phyloP scores from a whole-genome alignment of 2,329 filamentous ascomycete genomes.

The Aspergillus brunneoviolaceus region DNA sequence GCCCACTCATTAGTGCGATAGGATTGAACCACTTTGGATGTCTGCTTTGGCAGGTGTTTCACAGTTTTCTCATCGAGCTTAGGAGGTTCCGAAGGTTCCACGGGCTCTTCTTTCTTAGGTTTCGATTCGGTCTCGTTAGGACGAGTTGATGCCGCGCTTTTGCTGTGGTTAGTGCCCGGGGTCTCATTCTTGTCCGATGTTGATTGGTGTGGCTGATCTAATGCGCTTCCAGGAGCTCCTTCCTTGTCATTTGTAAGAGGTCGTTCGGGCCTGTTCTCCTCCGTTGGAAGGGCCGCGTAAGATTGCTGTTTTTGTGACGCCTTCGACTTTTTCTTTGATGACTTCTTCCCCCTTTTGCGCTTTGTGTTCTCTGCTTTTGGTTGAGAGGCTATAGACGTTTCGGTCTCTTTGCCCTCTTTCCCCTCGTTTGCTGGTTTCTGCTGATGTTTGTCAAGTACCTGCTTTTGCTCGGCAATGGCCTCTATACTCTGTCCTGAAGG shows the following conservation, averaged over 20 bases:
- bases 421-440: neutral
- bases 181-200: neutral
- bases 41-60: slow-evolving; percentile 64
- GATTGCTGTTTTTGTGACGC: neutral
- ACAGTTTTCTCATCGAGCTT: slow-evolving; percentile 37
- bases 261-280: neutral
- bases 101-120: slow-evolving; percentile 20
- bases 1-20: slow-evolving; percentile 97
- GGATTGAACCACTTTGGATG: slow-evolving; percentile 75
- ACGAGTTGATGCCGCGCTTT: slow-evolving; percentile 6
- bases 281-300: neutral
- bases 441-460: neutral
- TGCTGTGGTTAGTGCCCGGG: neutral
- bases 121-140: slow-evolving; percentile 4
- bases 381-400: neutral
- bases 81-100: slow-evolving; percentile 22
- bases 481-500: neutral
- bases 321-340: neutral
- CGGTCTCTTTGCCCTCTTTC: neutral
- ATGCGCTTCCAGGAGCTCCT: neutral
- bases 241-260: neutral
- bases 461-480: neutral
- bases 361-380: neutral
- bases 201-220: neutral
- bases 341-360: neutral